Evolutionary conservation across 352 stramenopile genomes (phyloP), one percentile per base, ranked within the genome.

Genomic region (Globisporangium mamillatum): DNA sequence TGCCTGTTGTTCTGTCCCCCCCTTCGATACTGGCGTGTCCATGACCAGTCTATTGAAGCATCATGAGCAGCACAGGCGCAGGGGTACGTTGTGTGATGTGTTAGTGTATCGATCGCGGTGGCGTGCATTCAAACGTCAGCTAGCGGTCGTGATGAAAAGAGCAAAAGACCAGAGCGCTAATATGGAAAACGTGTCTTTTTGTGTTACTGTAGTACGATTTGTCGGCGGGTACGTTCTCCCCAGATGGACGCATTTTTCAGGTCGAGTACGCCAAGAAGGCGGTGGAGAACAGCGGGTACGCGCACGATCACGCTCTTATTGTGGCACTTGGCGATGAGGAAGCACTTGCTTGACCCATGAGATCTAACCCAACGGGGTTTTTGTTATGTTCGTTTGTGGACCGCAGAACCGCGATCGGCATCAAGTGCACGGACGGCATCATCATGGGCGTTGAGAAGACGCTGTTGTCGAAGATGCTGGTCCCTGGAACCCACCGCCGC

Each of bases 201-300:
- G 27, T 58, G 16, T 62, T 22, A 16, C 34, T 24, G 32, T 70
- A 90, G 72, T 96, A 96, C 75, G 89, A 96, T 81, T 91, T 91
- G 70, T 94, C 89, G 32, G 82, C 84, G 63, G 88, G 86, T 27
- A 99, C 97, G 61, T 99, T 99, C 82, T 98, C 93, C 63, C 97
- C 97, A 25, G 97, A 99, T 75, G 97, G 97, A 46, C 95, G 97
- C 57, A 98, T 99, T 72, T 99, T 99, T 76, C 97, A 99, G 85
- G 94, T 99, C 56, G 97, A 99, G 74, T 99, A 99, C 70, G 97
- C 97, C 60, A 95, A 92, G 74, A 99, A 99, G 75, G 97, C 97
- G 22, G 97, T 99, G 57, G 97, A 99, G 75, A 98, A 98, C 87
- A 97, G 92, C 70, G 90, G 90, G 88, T 95, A 60, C 10, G 46